A percentile compares a stretch with the other conserved stretches of the same genome.
These are phyloP conservation scores for Asparagopsis taxiformis DNA, from an alignment of 31 red algal species.

Conservation along the genomic window DNA sequence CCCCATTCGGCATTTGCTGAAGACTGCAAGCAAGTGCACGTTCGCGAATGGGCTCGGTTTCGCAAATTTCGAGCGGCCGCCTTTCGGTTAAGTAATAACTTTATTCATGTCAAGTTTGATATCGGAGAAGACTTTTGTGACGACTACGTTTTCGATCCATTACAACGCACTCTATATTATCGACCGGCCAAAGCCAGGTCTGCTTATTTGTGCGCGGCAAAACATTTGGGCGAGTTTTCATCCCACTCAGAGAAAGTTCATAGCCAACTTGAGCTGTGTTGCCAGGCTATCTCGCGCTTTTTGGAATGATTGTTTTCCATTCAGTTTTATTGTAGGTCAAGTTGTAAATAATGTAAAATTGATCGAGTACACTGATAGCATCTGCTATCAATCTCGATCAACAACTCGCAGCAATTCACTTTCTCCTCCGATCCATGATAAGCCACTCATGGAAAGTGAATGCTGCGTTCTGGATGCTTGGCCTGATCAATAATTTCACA, in stretches of 20 bases:
- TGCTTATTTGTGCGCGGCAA: not conserved
- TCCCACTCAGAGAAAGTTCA: constrained; percentile 3
- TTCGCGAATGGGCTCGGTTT: constrained; percentile 30
- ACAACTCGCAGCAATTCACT: no score
- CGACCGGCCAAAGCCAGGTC: not conserved
- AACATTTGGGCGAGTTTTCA: constrained; percentile 30
- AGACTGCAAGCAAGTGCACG: constrained; percentile 2
- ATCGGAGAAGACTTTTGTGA: constrained; percentile 22
- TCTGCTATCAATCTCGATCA: no score
- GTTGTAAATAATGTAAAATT: no score
- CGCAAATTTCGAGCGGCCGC: constrained; percentile 14
- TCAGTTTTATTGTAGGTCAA: no score
- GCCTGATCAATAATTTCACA: constrained; percentile 54
- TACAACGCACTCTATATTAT: constrained; percentile 5
- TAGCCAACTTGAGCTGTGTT: constrained; percentile 8
- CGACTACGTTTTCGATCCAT: constrained; percentile 12
- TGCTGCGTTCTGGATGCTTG: constrained; percentile 40
- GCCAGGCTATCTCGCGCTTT: constrained; percentile 18
- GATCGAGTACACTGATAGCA: not conserved
- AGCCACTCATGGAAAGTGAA: not conserved
- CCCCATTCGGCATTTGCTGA: not conserved
- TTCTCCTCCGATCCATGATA: not conserved
- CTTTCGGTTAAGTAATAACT: constrained; percentile 40
- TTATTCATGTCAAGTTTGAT: constrained; percentile 25
- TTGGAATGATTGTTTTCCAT: constrained; percentile 1